Conservation (phyloP, 495 filamentous ascomycete genomes). For the Talaromyces thailandensis region DNA sequence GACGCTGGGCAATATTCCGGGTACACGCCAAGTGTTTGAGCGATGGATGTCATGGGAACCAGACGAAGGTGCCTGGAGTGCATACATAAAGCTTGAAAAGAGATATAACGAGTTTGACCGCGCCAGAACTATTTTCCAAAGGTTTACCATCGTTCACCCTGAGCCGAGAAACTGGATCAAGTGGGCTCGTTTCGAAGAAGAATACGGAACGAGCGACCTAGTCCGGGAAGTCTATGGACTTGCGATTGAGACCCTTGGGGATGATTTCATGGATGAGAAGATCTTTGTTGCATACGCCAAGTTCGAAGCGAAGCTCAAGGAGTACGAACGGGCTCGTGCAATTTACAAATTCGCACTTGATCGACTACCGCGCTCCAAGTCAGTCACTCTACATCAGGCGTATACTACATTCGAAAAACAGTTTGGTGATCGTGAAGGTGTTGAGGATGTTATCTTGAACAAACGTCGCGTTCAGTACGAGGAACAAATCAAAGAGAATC, state of each 20-base stretch:
- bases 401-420: constrained; percentile 99
- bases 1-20: constrained; percentile 86
- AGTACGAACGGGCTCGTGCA: constrained; percentile 88
- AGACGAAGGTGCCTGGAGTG: constrained; percentile 88
- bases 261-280: constrained; percentile 94
- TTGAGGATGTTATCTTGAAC: constrained; percentile 91
- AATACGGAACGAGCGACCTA: constrained; percentile 79
- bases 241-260: constrained; percentile 83
- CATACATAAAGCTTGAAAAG: constrained; percentile 96
- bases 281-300: constrained; percentile 88
- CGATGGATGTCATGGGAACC: constrained; percentile 98
- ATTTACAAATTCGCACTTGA: constrained; percentile 97
- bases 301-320: constrained; percentile 88
- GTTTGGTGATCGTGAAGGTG: constrained; percentile 86
- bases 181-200: constrained; percentile 96
- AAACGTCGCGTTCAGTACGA: constrained; percentile 92
- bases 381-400: constrained; percentile 74
- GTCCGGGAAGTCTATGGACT: constrained; percentile 88
- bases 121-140: constrained; percentile 76
- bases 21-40: constrained; percentile 91
- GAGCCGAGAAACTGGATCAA: constrained; percentile 98
- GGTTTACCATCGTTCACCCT: constrained; percentile 88
- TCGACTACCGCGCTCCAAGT: constrained; percentile 79
- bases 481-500: constrained; percentile 84
- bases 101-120: constrained; percentile 83